Conservation (phyloP, 1,284 basidiomycete genomes). For the Ceratobasidium sp. region DNA sequence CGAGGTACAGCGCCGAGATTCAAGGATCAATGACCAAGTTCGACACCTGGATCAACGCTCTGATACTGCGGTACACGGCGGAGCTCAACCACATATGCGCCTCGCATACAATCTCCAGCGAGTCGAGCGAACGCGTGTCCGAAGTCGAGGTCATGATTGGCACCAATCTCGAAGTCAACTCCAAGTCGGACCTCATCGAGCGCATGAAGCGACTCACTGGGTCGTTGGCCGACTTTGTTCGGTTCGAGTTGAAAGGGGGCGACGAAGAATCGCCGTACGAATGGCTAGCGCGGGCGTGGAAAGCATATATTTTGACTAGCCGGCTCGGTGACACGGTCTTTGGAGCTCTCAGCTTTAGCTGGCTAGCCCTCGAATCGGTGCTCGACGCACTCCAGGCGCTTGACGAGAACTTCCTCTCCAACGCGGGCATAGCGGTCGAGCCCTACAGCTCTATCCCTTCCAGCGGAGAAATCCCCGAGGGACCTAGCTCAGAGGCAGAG, state of each 20-base stretch:
- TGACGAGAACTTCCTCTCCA: constrained; percentile 23
- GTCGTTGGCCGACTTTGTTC: constrained; percentile 2
- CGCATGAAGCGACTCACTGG: constrained; percentile 30
- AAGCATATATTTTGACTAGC: constrained; percentile 3
- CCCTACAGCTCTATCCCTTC: neutral
- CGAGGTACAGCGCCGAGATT: too few relatives aligned
- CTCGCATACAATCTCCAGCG: constrained; percentile 29
- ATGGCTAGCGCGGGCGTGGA: constrained; percentile 37
- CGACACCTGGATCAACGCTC: neutral
- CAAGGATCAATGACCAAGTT: neutral
- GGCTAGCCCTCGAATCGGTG: constrained; percentile 62
- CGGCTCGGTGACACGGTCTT: constrained; percentile 50
- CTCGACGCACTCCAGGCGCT: constrained; percentile 51
- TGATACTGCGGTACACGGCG: constrained; percentile 22
- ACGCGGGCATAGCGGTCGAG: neutral
- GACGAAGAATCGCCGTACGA: neutral
- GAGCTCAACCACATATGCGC: constrained; percentile 39
- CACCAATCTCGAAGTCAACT: constrained; percentile 29
- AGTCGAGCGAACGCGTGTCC: constrained; percentile 23
- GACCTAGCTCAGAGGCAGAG: too few relatives aligned
- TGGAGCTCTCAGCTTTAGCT: constrained; percentile 66
- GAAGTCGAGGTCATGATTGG: constrained; percentile 39
- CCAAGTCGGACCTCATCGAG: constrained; percentile 27
- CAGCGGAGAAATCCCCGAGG: too few relatives aligned
- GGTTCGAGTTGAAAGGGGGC: constrained; percentile 11